Evolutionary conservation across 2,329 filamentous ascomycete genomes (phyloP), one percentile per base, ranked within the genome.

Genomic region (Penicillium concentricum): DNA sequence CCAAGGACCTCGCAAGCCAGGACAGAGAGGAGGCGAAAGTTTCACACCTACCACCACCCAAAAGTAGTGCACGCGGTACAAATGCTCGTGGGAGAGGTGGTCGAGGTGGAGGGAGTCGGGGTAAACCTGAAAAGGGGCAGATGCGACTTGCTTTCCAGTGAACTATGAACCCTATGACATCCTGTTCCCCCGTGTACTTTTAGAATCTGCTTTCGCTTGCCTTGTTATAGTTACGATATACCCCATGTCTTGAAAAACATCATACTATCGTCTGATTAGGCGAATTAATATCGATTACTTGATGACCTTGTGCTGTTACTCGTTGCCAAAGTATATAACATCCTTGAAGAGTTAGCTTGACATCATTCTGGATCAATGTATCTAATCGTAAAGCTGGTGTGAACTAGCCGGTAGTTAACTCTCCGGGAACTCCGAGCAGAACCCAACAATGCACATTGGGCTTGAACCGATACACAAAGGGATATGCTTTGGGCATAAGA

Each of bases 1-100:
- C 94, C 44, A 91, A 90, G 75, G 89, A 93, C 65, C 81, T 99
- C 30, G 87, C 92, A 62, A 82, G 86, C 56, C 81, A 88, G 63
- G 82, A 88, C 76, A 81, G 81, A 38, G 67, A 70, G 51, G 63
- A 67, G 38, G 63, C 67, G 6, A 63, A 59, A 26, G 61, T 46
- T 44, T 59, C 55, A 28, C 67, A 62, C 13, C 55, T 60, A 13
- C 42, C 54, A 42, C 47, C 56, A 12, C 61, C 54, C 8, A 30
- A 57, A 8, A 58, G 22, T n/a, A 64, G 38, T 44, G 4, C 64
- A 13, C 62, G 63, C 10, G 45, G 61, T 13, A 56, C 61, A 7
- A 61, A 47, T 51, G 20, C 58, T 53, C 69, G 69, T 46, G 63
- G 60, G n/a, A 65, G 64, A 57, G 57, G 62, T 42, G 60, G 65